Conservation (phyloP, 2,329 filamentous ascomycete genomes). For the Aspergillus novoparasiticus region DNA sequence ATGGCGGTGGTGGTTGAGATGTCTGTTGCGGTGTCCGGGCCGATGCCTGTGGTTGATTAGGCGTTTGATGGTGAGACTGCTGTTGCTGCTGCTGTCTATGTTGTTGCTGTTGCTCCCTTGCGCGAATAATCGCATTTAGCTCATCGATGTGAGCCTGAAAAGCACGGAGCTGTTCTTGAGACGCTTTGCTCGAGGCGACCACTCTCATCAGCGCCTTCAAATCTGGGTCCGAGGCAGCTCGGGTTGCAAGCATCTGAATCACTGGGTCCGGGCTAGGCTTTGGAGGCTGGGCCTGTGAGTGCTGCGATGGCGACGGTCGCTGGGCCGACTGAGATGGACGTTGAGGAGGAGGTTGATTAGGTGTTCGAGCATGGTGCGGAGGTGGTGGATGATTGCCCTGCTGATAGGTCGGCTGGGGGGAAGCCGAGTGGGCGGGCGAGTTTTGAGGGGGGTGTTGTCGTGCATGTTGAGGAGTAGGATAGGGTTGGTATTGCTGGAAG, state of each 20-base stretch:
- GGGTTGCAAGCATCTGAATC: constrained; percentile 56
- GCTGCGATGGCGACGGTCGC: constrained; percentile 32
- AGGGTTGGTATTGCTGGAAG: constrained; percentile 47
- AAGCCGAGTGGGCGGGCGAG: constrained; percentile 28
- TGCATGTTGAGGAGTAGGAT: constrained; percentile 34
- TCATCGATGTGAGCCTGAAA: constrained; percentile 56
- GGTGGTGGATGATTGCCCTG: constrained; percentile 26
- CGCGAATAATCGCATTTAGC: constrained; percentile 52
- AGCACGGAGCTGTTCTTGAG: constrained; percentile 50
- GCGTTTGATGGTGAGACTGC: constrained; percentile 22
- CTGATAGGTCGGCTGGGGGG: constrained; percentile 30
- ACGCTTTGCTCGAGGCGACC: constrained; percentile 53
- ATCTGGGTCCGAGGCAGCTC: constrained; percentile 51
- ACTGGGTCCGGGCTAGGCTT: constrained; percentile 53
- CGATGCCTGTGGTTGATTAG: constrained; percentile 19
- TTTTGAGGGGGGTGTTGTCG: constrained; percentile 29
- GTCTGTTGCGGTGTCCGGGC: constrained; percentile 22
- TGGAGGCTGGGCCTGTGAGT: constrained; percentile 36
- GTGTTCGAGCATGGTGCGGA: constrained; percentile 17
- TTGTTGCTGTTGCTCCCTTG: constrained; percentile 45
- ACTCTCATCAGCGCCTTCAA: constrained; percentile 55
- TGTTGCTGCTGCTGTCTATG: constrained; percentile 35
- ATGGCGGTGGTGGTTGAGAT: constrained; percentile 12
- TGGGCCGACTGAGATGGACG: constrained; percentile 28
- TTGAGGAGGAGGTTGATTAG: constrained; percentile 12